Base-by-base conservation (phyloP, 805 yeast species). In the Saccharomycopsis javanensis region DNA sequence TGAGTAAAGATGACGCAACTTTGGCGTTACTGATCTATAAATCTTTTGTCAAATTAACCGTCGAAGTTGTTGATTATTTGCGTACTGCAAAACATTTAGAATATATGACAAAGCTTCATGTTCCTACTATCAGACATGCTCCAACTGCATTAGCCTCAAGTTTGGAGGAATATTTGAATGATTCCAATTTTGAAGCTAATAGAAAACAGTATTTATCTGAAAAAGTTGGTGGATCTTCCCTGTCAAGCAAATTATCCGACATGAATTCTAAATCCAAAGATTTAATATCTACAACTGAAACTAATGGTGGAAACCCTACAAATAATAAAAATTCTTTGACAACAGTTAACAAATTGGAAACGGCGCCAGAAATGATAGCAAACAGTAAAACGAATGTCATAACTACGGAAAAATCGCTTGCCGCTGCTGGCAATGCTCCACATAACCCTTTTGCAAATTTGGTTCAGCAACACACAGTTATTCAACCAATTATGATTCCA, bases 121-220 rank as follows among this genome's bases (percentile, higher is more conserved):
- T 94, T 34, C 99, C 99, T 37, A 91, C 96, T 13, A 91, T 94
- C 60, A 88, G 88, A 68, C 99, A 94, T 71, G 98, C 98, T 1
- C 97, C 97, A 23, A 91, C 97, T 1, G 94, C 96, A 27, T 76
- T 94, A 62, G 86, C 96, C 2, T 78, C 83, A 34, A 84, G 95
- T 13, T 78, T 94, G 60, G 94, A 89, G 67, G 97, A 91, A 64
- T 95, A 92, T 69, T 73, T 94, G 63, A 79, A 83, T 62, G 97
- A 92, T 67, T 89, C 91, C 7, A 83, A 85, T 64, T 89, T 89
- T 70, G 96, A 89, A 63, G 71, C 73, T 7, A 89, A 88, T 67
- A 79, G 95, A 68, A 74, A 82, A 59, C 95, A 87, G 66, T 89
- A 86, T 65, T 70, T 88, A 61, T 82, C 81, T 42, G 92, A 87